Evolutionary conservation across 345 rosid genomes (phyloP), one percentile per base, ranked within the genome.

Genomic region (Tarenaya hassleriana): DNA sequence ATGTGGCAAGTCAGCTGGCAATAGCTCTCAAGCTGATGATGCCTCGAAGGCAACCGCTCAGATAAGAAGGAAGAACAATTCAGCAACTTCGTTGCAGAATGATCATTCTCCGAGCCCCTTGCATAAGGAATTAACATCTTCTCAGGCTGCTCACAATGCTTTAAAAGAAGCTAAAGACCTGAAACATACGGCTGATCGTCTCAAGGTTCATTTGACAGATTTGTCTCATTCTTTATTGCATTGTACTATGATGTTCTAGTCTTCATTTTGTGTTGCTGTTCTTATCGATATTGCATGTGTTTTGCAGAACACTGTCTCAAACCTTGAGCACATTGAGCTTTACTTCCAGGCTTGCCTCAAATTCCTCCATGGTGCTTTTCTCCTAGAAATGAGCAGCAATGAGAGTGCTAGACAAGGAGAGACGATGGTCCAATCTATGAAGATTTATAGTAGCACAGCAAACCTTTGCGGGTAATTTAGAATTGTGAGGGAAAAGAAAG

Each of bases 291-390:
- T 67, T 67, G 41, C 41, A 31, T 35, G 27, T 32, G 41, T 52
- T 67, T 53, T 67, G 70, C 83, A 86, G 99, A 69, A 52, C 62
- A 47, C 85, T 32, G 87, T 84, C 16, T 73, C 79, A 15, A 66
- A 49, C 67, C 58, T 52, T 58, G 99, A 88, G 57, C 69, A 79
- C 48, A 78, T 76, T n/a, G 84, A 68, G 58, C 69, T 88, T 51
- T 94, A 94, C 82, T 94, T 94, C 71, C 83, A 88, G 77, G 97
- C 99, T 35, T 81, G 82, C 69, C 81, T 94, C 58, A 82, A 94
- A 76, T 94, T 94, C 74, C 99, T 94, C 54, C 81, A 77, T 46
- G 88, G 84, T 55, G 92, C 97, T 31, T 84, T 80, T 56, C 56
- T 88, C 31, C 56, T 80, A 49, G 99, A 94, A 76, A 70, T 79